Percentiles rank a stretch among this genome's conserved stretches.
Evolutionary conservation across 495 filamentous ascomycete genomes (phyloP).

Genomic region (Tuber brumale): DNA sequence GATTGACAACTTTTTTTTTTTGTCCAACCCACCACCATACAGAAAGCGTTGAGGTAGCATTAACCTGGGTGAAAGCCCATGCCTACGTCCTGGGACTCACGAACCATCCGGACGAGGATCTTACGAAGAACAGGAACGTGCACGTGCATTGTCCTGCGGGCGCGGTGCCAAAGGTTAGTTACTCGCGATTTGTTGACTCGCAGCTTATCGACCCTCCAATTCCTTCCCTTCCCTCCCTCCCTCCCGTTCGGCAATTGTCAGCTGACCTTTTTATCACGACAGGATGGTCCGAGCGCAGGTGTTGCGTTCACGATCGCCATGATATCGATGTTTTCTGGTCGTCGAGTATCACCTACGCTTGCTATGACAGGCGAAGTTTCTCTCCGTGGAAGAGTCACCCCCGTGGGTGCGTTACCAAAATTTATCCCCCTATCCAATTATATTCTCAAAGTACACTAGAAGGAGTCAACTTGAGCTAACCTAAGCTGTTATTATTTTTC

Average conservation of each 20-base stretch:
- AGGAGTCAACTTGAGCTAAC: not conserved
- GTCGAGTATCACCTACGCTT: conserved; percentile 80
- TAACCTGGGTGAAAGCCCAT: conserved; percentile 95
- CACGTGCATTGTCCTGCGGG: conserved; percentile 96
- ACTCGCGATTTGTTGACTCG: conserved; percentile 36
- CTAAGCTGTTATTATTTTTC: conserved; percentile 12
- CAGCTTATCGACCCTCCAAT: conserved; percentile 32
- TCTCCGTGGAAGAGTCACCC: conserved; percentile 73
- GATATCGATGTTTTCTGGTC: conserved; percentile 83
- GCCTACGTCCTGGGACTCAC: conserved; percentile 86
- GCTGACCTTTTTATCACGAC: conserved; percentile 29
- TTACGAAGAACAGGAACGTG: conserved; percentile 91
- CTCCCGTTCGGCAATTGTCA: conserved; percentile 24
- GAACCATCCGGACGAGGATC: conserved; percentile 71
- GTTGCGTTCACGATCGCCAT: conserved; percentile 90
- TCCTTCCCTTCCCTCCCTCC: not conserved
- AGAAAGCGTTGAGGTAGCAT: conserved; percentile 91
- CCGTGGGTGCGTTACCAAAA: conserved; percentile 35
- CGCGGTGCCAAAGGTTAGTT: conserved; percentile 74
- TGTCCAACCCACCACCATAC: conserved; percentile 22
- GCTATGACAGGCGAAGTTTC: conserved; percentile 98
- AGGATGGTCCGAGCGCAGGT: conserved; percentile 63
- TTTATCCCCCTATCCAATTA: conserved; percentile 17
- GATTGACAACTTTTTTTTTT: not conserved
- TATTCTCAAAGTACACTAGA: not conserved